These are phyloP conservation scores for Urtica urens DNA, from an alignment of 306 rosid genomes.

Conservation along the genomic window DNA sequence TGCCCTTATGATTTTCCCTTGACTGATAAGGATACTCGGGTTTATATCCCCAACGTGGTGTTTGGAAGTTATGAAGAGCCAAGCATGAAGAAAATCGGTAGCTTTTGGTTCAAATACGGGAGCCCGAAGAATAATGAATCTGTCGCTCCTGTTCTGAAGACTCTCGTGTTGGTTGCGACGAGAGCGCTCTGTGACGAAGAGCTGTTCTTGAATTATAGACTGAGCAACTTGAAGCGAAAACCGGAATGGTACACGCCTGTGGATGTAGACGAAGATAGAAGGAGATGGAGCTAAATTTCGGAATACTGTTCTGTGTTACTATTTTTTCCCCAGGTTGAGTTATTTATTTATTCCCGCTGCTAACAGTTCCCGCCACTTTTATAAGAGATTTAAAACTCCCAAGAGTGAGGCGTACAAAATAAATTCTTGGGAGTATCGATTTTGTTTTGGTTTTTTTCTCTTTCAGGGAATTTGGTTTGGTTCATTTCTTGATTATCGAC, in stretches of 20 bases:
- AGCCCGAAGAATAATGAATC: constrained; percentile 29
- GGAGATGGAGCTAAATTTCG: constrained; percentile 67
- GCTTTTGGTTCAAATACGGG: constrained; percentile 86
- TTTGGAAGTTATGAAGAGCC: constrained; percentile 58
- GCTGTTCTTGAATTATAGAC: constrained; percentile 70
- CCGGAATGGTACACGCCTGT: constrained; percentile 79
- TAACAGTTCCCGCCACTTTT: too few relatives aligned
- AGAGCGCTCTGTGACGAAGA: constrained; percentile 67
- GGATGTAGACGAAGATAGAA: constrained; percentile 82
- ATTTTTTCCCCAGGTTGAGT: too few relatives aligned
- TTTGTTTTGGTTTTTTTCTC: too few relatives aligned
- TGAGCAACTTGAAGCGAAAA: constrained; percentile 67
- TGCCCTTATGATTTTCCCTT: constrained; percentile 90
- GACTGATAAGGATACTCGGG: constrained; percentile 52
- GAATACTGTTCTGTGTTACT: too few relatives aligned
- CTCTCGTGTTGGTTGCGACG: constrained; percentile 67
- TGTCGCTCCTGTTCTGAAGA: constrained; percentile 44
- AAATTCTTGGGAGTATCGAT: too few relatives aligned
- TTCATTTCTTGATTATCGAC: too few relatives aligned
- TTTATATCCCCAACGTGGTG: constrained; percentile 58
- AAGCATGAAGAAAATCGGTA: constrained; percentile 61
- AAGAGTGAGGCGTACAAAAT: too few relatives aligned
- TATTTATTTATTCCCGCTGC: too few relatives aligned
- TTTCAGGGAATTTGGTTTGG: too few relatives aligned
- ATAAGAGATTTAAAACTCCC: too few relatives aligned